Evolutionary conservation across 148 eudicot species (phyloP).

Genomic region (Arctostaphylos glauca): DNA sequence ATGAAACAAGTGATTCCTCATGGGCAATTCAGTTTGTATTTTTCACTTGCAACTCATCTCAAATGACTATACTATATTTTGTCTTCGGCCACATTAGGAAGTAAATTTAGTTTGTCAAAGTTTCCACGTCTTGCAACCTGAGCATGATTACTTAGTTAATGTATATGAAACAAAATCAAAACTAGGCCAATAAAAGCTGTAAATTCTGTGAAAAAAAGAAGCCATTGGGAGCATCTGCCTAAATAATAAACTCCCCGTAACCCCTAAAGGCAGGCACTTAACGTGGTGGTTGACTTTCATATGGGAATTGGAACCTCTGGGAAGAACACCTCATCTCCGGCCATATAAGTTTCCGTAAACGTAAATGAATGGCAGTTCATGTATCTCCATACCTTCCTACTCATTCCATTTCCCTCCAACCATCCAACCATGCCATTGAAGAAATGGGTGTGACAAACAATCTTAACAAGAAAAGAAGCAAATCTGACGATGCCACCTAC

Average conservation of each 20-base stretch:
- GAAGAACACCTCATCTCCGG: neutral
- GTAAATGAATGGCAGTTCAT: neutral
- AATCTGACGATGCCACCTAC: neutral
- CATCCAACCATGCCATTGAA: neutral
- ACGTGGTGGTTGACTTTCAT: neutral
- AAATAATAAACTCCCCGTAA: neutral
- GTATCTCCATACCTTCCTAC: neutral
- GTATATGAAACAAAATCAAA: neutral
- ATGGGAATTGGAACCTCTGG: neutral
- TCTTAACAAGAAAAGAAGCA: conserved; percentile 1
- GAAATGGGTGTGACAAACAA: neutral
- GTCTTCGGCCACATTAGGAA: neutral
- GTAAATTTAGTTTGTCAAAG: neutral
- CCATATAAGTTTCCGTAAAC: neutral
- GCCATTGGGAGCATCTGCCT: neutral
- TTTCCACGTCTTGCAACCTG: neutral
- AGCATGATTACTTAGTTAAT: neutral
- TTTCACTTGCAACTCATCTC: neutral
- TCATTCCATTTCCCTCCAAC: neutral
- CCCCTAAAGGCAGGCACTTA: neutral
- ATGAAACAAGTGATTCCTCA: neutral
- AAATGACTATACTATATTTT: neutral
- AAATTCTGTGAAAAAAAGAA: neutral
- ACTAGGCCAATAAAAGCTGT: neutral
- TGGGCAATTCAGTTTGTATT: neutral